phyloP scores from a whole-genome alignment of 179 eudicot species.

The Heliamphora pulchella region DNA sequence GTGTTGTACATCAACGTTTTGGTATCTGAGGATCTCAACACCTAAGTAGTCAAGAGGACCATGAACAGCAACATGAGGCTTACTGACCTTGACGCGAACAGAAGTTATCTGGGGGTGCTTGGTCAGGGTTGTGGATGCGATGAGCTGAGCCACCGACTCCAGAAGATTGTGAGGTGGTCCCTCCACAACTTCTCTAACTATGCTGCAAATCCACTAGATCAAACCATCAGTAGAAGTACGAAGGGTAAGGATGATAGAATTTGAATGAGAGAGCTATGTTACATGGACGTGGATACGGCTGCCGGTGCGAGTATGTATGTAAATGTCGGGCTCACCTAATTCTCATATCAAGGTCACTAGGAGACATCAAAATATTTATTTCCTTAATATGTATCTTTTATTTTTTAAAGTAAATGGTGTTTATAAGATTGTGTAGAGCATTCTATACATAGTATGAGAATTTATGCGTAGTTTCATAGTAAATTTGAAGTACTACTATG shows the following conservation, averaged over 20 bases:
- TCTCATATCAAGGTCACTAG: too few relatives aligned
- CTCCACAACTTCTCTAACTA: constrained; percentile 64
- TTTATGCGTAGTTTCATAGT: too few relatives aligned
- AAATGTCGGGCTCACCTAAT: too few relatives aligned
- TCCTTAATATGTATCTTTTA: too few relatives aligned
- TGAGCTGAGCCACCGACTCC: constrained; percentile 73
- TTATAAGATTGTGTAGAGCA: too few relatives aligned
- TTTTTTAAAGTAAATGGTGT: too few relatives aligned
- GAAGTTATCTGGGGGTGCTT: constrained; percentile 52
- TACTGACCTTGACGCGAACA: constrained; percentile 62
- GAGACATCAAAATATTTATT: too few relatives aligned
- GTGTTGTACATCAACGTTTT: constrained; percentile 14
- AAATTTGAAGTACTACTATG: too few relatives aligned
- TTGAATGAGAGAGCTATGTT: too few relatives aligned
- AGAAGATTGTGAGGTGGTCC: constrained; percentile 66
- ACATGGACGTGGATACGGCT: too few relatives aligned
- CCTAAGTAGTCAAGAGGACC: constrained; percentile 84
- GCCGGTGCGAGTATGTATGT: too few relatives aligned
- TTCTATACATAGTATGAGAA: too few relatives aligned
- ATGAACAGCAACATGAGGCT: constrained; percentile 84
- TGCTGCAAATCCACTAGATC: constrained; percentile 30
- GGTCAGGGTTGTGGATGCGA: constrained; percentile 49
- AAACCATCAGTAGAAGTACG: constrained; percentile 3
- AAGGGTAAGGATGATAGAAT: background rate
- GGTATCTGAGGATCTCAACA: constrained; percentile 57